These are phyloP conservation scores for Diaporthe sp. DNA, from an alignment of 2,329 filamentous ascomycete species.

Conservation along the genomic window DNA sequence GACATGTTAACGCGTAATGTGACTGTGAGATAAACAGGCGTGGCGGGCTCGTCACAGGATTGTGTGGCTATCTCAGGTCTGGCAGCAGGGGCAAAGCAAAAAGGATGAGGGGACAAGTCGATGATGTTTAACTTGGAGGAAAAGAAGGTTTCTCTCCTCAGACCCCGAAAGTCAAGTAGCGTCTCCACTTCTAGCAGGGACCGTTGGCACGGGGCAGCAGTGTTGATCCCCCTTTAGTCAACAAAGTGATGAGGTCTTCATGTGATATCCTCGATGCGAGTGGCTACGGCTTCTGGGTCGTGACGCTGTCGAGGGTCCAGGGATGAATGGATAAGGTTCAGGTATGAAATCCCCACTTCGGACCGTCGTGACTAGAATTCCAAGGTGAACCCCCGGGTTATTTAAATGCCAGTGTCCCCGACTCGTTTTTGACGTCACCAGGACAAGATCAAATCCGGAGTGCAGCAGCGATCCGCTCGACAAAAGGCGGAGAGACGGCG, in stretches of 20 bases:
- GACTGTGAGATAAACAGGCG: neutral
- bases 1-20: neutral
- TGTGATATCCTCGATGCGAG: neutral
- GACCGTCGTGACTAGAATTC: neutral
- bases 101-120: neutral
- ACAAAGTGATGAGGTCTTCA: neutral
- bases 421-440: slow-evolving; percentile 11
- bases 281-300: neutral
- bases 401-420: neutral
- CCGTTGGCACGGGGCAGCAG: neutral
- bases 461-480: slow-evolving; percentile 8
- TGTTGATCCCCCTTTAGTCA: slow-evolving; percentile 2
- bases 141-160: neutral
- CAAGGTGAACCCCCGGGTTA: neutral
- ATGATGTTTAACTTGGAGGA: neutral
- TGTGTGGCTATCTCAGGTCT: neutral
- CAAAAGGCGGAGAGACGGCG: neutral
- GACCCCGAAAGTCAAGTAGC: neutral
- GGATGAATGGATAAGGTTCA: neutral
- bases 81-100: neutral
- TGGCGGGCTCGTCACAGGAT: neutral
- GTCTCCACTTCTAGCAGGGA: neutral
- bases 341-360: slow-evolving; percentile 8
- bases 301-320: neutral
- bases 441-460: slow-evolving; percentile 4